Percentiles rank a stretch among this genome's conserved stretches.
These are phyloP conservation scores for Alternaria triticimaculans DNA, from an alignment of 2,329 filamentous ascomycete species.

Conservation along the genomic window DNA sequence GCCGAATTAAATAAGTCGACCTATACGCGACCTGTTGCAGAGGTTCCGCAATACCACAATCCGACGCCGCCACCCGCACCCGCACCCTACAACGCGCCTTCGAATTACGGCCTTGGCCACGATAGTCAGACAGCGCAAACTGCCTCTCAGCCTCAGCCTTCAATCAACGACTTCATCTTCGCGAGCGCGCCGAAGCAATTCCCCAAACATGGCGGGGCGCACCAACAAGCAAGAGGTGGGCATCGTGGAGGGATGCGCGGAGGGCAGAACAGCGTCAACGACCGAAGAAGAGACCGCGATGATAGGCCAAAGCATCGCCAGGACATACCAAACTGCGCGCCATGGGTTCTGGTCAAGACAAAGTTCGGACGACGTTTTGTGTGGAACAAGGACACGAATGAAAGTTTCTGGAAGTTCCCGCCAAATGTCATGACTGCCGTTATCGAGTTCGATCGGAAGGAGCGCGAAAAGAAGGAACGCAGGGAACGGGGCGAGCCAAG, in stretches of 20 bases:
- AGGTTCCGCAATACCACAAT: constrained; percentile 10
- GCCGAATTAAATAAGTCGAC: constrained; percentile 82
- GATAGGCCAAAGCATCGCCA: constrained; percentile 85
- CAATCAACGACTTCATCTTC: constrained; percentile 59
- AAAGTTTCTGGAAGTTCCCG: constrained; percentile 95
- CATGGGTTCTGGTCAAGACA: constrained; percentile 93
- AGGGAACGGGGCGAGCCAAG: constrained; percentile 54
- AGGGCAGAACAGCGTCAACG: constrained; percentile 63
- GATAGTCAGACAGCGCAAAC: constrained; percentile 57
- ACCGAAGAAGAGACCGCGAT: constrained; percentile 69
- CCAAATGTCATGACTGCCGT: constrained; percentile 81
- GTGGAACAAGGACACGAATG: constrained; percentile 82
- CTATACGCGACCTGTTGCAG: constrained; percentile 71
- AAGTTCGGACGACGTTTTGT: constrained; percentile 89
- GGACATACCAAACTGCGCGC: constrained; percentile 78
- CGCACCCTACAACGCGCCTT: constrained; percentile 7
- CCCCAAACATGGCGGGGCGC: constrained; percentile 19
- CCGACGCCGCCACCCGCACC: constrained; percentile 7
- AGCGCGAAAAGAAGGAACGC: constrained; percentile 70
- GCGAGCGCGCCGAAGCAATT: constrained; percentile 32
- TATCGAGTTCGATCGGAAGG: constrained; percentile 70
- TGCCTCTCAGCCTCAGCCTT: constrained; percentile 41
- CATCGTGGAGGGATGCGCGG: constrained; percentile 49
- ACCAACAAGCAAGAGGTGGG: constrained; percentile 38
- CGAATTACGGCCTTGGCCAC: constrained; percentile 14